A percentile compares a stretch with the other conserved stretches of the same genome.
phyloP scores from a whole-genome alignment of 768 basidiomycete genomes.

The Lactarius sp. region DNA sequence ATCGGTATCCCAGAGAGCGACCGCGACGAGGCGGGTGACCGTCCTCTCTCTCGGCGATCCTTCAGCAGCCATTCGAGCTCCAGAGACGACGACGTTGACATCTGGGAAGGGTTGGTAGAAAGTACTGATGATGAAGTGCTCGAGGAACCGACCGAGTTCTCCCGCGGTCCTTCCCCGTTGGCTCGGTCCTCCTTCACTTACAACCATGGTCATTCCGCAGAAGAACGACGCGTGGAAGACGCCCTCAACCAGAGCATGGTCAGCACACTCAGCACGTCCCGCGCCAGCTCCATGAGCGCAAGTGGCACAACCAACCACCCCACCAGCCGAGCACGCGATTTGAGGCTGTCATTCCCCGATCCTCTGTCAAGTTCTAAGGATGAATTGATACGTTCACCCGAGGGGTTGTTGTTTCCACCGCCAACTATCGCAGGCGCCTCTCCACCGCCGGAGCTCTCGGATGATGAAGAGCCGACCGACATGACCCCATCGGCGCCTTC shows the following conservation, averaged over 20 bases:
- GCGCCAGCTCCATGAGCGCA: constrained; percentile 52
- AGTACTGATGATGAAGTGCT: constrained; percentile 50
- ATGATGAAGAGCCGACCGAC: constrained; percentile 23
- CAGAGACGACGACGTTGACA: constrained; percentile 61
- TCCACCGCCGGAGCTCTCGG: constrained; percentile 24
- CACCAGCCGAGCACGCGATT: constrained; percentile 61
- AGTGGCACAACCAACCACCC: constrained; percentile 37
- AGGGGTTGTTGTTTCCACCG: constrained; percentile 39
- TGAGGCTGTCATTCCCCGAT: constrained; percentile 79
- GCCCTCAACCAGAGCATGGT: constrained; percentile 80
- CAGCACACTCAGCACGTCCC: constrained; percentile 71
- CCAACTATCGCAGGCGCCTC: constrained; percentile 35
- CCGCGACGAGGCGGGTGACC: constrained; percentile 48
- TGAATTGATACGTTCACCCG: constrained; percentile 54
- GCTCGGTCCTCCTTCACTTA: constrained; percentile 3
- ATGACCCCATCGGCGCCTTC: constrained; percentile 4
- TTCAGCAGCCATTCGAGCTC: constrained; percentile 68
- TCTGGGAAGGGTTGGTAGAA: constrained; percentile 74
- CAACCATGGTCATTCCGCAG: constrained; percentile 33
- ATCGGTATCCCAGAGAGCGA: constrained; percentile 57
- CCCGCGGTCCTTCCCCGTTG: constrained; percentile 23
- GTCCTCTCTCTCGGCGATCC: constrained; percentile 60
- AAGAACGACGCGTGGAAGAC: constrained; percentile 67
- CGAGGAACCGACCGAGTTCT: constrained; percentile 26
- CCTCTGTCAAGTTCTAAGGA: constrained; percentile 68